Evolutionary conservation across 2,329 filamentous ascomycete genomes (phyloP), one percentile per base, ranked within the genome.

Genomic region (Pleurostoma richardsiae): DNA sequence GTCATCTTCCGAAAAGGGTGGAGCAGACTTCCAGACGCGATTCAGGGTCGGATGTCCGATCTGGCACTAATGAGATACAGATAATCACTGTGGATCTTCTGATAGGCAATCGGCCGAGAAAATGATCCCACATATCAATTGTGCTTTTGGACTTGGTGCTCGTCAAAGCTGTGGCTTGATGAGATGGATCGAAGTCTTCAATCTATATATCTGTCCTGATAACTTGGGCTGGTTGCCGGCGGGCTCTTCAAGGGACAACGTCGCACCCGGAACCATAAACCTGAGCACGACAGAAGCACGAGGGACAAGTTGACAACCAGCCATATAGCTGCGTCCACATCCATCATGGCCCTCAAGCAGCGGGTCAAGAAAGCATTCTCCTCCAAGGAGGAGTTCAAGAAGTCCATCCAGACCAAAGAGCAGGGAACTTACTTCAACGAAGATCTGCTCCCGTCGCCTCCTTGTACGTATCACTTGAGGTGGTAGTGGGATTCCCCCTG

Each of bases 361-460:
- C 51, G 36, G 33, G 19, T 50, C 3, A 49, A 42, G 30, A 44
- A 36, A 40, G 48, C 49, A 10, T 41, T 49, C n/a, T 52, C 53
- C 8, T 55, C 49, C 8, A 44, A 26, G 11, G 41, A 52, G 8
- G 49, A 50, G 6, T 50, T 56, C 29, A 48, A 50, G 39, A 10
- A 43, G 6, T 47, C 49, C 6, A 42, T 56, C 7, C 47, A 46
- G 27, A 50, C 52, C 3, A 47, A 49, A 33, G 45, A 50, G 10
- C 26, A 48, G 39, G 45, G 39, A 45, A 30, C 41, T 29, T 42
- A 42, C 19, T 42, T 42, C 11, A 42, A 42, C 11, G 41, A 42
- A 29, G 41, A 42, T 42, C 28, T 42, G 41, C 41, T 42, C 5
- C 57, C 57, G 6, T 56, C 58, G 27, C 52, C 54, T 7, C 52